Base-by-base conservation (phyloP, 257 asterid species). In the Osmanthus fragrans region DNA sequence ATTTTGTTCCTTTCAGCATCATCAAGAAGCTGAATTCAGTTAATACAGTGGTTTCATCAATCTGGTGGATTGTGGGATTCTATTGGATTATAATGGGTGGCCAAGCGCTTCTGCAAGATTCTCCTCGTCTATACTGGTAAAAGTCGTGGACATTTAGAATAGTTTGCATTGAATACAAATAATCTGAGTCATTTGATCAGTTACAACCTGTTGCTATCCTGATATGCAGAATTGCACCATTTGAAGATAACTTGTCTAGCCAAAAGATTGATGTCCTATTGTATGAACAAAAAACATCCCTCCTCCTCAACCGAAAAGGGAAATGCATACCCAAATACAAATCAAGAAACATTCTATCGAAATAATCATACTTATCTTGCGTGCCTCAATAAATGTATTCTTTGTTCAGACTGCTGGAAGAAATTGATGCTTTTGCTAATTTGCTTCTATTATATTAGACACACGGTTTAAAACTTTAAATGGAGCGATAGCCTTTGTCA, bases 11-110 rank as follows among this genome's bases (percentile, higher is more conserved):
- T 85, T 79, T 76, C 92, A 94, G 98, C 76, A 74, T 87, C 80
- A 82, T 90, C 86, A 88, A 87, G 90, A 89, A 84, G 86, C 73
- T 94, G 83, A 94, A 90, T 86, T 86, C 94, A 29, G 30, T 85
- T 13, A 92, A 88, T 73, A 89, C 97, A 0, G 84, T 94, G 32
- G 79, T 89, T 60, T 94, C 98, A 45, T 90, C 96, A 2, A 82
- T 90, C 75, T 94, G 98, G 98, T 94, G 98, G 98, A 90, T 92
- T 64, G 89, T 94, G 49, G 98, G 98, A 34, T 94, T 92, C 84
- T 92, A 90, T 70, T 92, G 98, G 98, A 85, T 89, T 49, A 86
- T 89, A 27, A 81, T 80, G 71, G 97, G 97, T 66, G 98, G 98
- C 80, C 97, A 87, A 76, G 73, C 87, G 11, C 97, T 94, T 81